Conservation (phyloP, 2,329 filamentous ascomycete genomes). For the Fusarium nanum region DNA sequence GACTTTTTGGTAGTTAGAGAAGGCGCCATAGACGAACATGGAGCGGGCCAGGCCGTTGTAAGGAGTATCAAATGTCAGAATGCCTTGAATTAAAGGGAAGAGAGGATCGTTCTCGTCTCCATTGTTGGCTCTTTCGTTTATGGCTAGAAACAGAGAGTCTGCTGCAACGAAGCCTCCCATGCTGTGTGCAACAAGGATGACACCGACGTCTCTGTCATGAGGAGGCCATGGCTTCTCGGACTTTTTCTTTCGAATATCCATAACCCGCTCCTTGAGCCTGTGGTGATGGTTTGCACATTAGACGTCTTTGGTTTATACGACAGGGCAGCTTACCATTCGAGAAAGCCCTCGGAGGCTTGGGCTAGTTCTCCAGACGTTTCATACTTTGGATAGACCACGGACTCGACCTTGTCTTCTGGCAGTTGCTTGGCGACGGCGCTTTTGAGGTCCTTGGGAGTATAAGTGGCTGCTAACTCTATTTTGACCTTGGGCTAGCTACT, state of each 20-base stretch:
- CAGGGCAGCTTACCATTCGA: slow-evolving; percentile 56
- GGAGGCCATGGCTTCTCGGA: slow-evolving; percentile 80
- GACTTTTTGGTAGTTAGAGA: slow-evolving; percentile 69
- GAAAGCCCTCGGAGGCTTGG: slow-evolving; percentile 58
- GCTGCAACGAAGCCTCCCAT: slow-evolving; percentile 89
- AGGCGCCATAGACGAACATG: slow-evolving; percentile 71
- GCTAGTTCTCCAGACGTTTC: slow-evolving; percentile 77
- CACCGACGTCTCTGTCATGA: slow-evolving; percentile 81
- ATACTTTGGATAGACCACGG: slow-evolving; percentile 76
- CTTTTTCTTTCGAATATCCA: slow-evolving; percentile 77
- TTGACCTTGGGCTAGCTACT: not conserved
- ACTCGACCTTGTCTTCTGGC: slow-evolving; percentile 69
- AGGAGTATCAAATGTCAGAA: slow-evolving; percentile 87
- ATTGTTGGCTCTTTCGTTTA: slow-evolving; percentile 69
- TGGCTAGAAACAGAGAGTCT: slow-evolving; percentile 78
- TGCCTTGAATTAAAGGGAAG: slow-evolving; percentile 84
- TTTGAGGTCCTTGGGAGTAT: slow-evolving; percentile 62
- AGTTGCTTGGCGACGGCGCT: slow-evolving; percentile 68
- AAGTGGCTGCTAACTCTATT: not conserved
- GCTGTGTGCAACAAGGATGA: slow-evolving; percentile 84
- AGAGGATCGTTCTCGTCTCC: slow-evolving; percentile 59
- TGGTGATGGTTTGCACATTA: not conserved
- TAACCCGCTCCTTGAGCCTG: slow-evolving; percentile 84
- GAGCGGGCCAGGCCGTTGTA: slow-evolving; percentile 74
- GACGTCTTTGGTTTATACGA: not conserved